Evolutionary conservation across 208 protist genomes (phyloP).

Genomic region (Zelonia costaricensis): DNA sequence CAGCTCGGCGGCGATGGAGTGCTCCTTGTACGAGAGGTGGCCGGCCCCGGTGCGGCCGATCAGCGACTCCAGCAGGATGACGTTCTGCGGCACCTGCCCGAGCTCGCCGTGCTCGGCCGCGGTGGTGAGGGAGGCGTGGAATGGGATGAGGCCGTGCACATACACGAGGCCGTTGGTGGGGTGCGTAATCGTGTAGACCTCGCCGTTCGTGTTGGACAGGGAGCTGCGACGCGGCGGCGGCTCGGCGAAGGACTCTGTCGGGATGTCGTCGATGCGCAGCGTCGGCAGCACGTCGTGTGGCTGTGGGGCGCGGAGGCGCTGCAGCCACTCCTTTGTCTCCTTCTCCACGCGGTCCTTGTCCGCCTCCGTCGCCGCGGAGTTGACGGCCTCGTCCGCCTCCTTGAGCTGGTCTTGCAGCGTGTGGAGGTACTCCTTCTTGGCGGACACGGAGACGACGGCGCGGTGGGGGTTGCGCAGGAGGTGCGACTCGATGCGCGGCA

Average conservation of each 20-base stretch:
- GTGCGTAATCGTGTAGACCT: slow-evolving; percentile 60
- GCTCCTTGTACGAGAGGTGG: slow-evolving; percentile 72
- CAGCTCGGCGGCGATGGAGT: slow-evolving; percentile 78
- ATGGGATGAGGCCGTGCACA: slow-evolving; percentile 85
- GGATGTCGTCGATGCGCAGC: slow-evolving; percentile 80
- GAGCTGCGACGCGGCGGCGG: slow-evolving; percentile 46
- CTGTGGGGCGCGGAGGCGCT: slow-evolving; percentile 67
- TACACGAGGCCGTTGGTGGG: slow-evolving; percentile 92
- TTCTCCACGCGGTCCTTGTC: slow-evolving; percentile 54
- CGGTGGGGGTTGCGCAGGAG: slow-evolving; percentile 76
- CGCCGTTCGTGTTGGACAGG: slow-evolving; percentile 6
- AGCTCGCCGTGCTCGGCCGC: slow-evolving; percentile 32
- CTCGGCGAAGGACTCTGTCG: slow-evolving; percentile 69
- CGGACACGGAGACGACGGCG: slow-evolving; percentile 67
- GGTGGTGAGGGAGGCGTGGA: slow-evolving; percentile 31
- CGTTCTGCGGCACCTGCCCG: slow-evolving; percentile 32
- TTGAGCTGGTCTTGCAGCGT: slow-evolving; percentile 62
- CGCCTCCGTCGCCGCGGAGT: slow-evolving; percentile 51
- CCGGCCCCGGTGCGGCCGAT: slow-evolving; percentile 70
- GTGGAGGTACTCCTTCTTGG: slow-evolving; percentile 66
- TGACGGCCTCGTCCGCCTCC: slow-evolving; percentile 55
- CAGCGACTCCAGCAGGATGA: slow-evolving; percentile 57
- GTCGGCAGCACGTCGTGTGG: slow-evolving; percentile 78
- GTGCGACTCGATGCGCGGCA: slow-evolving; percentile 64
- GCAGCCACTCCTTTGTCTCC: slow-evolving; percentile 66